phyloP scores from a whole-genome alignment of 192 early-diverging fungal species.

The Podila verticillata region DNA sequence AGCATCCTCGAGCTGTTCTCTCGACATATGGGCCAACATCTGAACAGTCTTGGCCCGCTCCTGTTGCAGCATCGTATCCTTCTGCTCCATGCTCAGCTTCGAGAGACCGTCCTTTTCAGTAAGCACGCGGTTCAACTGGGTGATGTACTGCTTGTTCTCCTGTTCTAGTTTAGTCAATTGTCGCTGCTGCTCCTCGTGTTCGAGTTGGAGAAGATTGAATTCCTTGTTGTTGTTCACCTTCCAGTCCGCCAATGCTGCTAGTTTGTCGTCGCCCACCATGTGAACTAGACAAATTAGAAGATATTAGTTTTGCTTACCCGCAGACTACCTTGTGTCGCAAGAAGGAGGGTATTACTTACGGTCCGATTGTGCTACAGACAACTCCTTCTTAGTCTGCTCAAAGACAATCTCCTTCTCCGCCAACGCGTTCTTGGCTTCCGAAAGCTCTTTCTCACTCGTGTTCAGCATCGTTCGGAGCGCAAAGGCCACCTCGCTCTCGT shows the following conservation, averaged over 20 bases:
- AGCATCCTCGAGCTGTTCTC: conserved; percentile 37
- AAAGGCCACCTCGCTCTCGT: conserved; percentile 31
- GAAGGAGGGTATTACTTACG: conserved; percentile 34
- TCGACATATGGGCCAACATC: conserved; percentile 17
- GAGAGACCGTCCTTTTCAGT: conserved; percentile 68
- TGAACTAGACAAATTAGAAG: conserved; percentile 16
- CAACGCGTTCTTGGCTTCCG: conserved; percentile 29
- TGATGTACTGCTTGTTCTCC: conserved; percentile 42
- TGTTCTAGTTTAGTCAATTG: conserved; percentile 16
- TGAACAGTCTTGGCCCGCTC: conserved; percentile 51
- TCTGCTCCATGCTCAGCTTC: conserved; percentile 57
- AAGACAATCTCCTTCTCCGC: conserved; percentile 36
- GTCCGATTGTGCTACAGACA: conserved; percentile 38
- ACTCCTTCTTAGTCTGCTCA: conserved; percentile 40
- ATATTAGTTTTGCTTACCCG: neutral
- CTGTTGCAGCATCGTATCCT: conserved; percentile 61
- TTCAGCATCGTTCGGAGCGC: conserved; percentile 31
- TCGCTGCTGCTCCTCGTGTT: conserved; percentile 46
- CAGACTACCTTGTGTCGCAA: too few relatives aligned
- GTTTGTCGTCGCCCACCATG: conserved; percentile 31
- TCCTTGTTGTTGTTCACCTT: conserved; percentile 33
- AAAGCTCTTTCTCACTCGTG: conserved; percentile 36
- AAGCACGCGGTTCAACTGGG: conserved; percentile 62
- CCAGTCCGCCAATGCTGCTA: conserved; percentile 29
- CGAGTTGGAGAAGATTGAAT: conserved; percentile 42